Evolutionary conservation across 768 basidiomycete species (phyloP).

Genomic region (Megacollybia marginata): DNA sequence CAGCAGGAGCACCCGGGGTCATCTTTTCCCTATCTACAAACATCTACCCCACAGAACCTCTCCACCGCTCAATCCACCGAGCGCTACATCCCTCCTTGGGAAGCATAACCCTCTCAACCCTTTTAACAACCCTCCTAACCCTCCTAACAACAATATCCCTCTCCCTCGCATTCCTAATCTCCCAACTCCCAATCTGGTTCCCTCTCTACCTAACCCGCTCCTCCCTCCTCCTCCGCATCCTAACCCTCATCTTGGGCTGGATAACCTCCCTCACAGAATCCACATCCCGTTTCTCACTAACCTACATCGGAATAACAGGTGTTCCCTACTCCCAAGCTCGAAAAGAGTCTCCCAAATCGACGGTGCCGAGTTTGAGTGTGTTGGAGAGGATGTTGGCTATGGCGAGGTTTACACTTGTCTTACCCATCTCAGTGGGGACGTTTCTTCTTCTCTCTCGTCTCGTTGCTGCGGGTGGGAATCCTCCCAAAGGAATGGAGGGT

Average conservation of each 20-base stretch:
- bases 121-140: conserved; percentile 69
- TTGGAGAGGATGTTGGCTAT: conserved; percentile 48
- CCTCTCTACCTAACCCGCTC: conserved; percentile 35
- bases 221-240: conserved; percentile 26
- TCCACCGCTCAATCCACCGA: conserved; percentile 72
- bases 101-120: conserved; percentile 65
- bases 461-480: conserved; percentile 42
- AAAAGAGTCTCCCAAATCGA: conserved; percentile 30
- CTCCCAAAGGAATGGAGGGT: conserved; percentile 61
- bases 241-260: conserved; percentile 34
- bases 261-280: conserved; percentile 47
- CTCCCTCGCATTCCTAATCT: conserved; percentile 31
- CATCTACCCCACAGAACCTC: conserved; percentile 16
- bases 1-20: no score
- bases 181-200: conserved; percentile 16
- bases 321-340: conserved; percentile 52
- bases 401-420: conserved; percentile 70
- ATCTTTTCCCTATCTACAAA: no score
- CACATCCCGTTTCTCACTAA: conserved; percentile 49
- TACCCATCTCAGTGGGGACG: conserved; percentile 75
- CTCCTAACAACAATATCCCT: conserved; percentile 42
- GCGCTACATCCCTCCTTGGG: conserved; percentile 80
- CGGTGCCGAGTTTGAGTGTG: background rate
- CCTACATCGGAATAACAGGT: conserved; percentile 73
- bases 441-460: conserved; percentile 51